Evolutionary conservation across 371 early-diverging fungal genomes (phyloP).

Genomic region (Nematocida sp.): DNA sequence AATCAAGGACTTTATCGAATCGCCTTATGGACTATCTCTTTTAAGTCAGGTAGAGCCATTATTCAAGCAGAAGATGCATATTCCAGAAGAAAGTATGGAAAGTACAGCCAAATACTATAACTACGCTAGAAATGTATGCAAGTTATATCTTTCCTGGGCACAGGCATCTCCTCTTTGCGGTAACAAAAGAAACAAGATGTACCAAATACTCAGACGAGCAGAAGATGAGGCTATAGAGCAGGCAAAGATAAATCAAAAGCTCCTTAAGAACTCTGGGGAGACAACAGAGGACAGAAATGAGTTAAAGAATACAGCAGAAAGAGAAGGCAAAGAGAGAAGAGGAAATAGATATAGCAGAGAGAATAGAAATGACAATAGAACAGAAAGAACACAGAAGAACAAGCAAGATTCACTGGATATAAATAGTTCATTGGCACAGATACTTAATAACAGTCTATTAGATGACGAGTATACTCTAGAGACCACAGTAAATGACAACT

Average conservation of each 20-base stretch:
- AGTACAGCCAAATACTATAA: neutral
- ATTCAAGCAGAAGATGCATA: neutral
- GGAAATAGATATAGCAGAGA: constrained; percentile 5
- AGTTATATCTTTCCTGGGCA: constrained; percentile 12
- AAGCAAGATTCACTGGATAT: too few relatives aligned
- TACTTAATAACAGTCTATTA: too few relatives aligned
- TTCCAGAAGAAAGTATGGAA: neutral
- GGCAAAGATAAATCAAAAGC: neutral
- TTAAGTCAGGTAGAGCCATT: neutral
- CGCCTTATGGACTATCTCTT: constrained; percentile 27
- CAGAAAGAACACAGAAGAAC: neutral
- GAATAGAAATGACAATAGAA: neutral
- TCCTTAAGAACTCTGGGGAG: neutral
- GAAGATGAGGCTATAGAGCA: neutral
- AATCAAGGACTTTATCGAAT: constrained; percentile 21
- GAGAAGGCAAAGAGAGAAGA: neutral
- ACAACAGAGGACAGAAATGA: neutral
- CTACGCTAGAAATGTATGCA: neutral
- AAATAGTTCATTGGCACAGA: too few relatives aligned
- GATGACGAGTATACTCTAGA: too few relatives aligned
- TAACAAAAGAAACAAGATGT: constrained; percentile 30
- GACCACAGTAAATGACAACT: too few relatives aligned
- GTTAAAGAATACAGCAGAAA: too few relatives aligned
- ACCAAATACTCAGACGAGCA: constrained; percentile 6
- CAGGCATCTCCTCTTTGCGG: constrained; percentile 41